A percentile compares a stretch with the other conserved stretches of the same genome.
Conservation (phyloP, 768 basidiomycete genomes). For the Leccinum rimulosum region DNA sequence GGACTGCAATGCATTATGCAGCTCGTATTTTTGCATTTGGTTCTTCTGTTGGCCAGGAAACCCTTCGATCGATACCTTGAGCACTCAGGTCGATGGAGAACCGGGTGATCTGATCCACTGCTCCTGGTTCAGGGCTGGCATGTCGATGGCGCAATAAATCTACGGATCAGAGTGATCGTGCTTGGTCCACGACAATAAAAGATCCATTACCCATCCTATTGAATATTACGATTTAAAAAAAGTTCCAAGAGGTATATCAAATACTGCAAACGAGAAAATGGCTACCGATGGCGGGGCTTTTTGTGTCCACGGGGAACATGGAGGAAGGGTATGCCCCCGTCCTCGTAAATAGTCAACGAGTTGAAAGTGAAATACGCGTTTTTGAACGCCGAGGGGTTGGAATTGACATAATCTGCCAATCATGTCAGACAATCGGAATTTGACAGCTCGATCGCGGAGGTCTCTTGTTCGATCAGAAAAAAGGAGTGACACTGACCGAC, state of each 20-base stretch:
- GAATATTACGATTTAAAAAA: neutral
- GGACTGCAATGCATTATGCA: no score
- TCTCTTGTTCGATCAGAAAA: neutral
- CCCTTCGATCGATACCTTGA: no score
- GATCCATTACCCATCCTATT: neutral
- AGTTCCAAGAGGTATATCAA: neutral
- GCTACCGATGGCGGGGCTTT: neutral
- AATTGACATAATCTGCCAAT: conserved; percentile 31
- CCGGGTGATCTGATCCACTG: no score
- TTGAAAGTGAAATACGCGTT: conserved; percentile 43
- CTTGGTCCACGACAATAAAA: neutral
- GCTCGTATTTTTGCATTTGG: neutral
- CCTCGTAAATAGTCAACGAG: conserved; percentile 34
- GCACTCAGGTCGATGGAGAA: no score
- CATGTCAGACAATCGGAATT: neutral
- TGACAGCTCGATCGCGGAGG: neutral
- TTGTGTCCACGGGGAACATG: neutral
- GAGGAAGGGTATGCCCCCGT: neutral
- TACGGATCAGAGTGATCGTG: neutral
- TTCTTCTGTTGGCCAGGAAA: neutral
- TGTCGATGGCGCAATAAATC: no score
- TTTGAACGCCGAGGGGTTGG: conserved; percentile 38
- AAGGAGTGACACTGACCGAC: conserved; percentile 15
- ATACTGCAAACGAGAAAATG: neutral
- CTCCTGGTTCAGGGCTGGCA: no score